These are phyloP conservation scores for Diutina siamensis DNA, from an alignment of 1,139 yeast species.

Conservation along the genomic window DNA sequence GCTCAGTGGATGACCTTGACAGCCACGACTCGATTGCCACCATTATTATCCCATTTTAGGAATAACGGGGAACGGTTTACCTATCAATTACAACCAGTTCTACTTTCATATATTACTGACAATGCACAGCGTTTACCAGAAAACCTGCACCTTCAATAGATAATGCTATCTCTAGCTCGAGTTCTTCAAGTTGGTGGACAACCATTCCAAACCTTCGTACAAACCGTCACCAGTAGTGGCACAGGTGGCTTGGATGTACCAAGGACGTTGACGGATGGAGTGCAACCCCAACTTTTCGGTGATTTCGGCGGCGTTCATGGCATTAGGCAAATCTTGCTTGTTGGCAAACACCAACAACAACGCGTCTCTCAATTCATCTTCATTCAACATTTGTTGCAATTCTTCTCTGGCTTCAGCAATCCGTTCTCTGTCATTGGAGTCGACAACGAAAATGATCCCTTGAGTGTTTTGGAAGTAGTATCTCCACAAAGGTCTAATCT, in stretches of 20 bases:
- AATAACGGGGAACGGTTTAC: too few species aligned
- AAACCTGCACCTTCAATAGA: conserved; percentile 6
- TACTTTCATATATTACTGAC: conserved; percentile 4
- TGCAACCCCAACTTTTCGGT: conserved; percentile 77
- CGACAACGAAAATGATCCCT: conserved; percentile 88
- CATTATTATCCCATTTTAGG: too few species aligned
- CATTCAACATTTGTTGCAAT: conserved; percentile 88
- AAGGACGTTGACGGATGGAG: conserved; percentile 76
- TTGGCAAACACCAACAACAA: conserved; percentile 80
- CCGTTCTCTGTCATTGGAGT: conserved; percentile 90
- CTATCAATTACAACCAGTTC: too few species aligned
- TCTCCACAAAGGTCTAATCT: conserved; percentile 93
- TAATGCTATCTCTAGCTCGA: conserved; percentile 13
- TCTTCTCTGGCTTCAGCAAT: conserved; percentile 88
- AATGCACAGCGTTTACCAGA: conserved; percentile 4
- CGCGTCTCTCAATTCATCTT: conserved; percentile 88
- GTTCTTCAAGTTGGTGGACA: conserved; percentile 73
- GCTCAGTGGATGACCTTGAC: too few species aligned
- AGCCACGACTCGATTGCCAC: too few species aligned
- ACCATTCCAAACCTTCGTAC: conserved; percentile 88
- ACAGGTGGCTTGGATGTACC: conserved; percentile 85
- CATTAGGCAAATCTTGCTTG: conserved; percentile 89
- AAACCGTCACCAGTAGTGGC: conserved; percentile 90
- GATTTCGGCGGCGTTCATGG: conserved; percentile 84
- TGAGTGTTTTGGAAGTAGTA: conserved; percentile 91